Base-by-base conservation (phyloP, 2,329 filamentous ascomycete species). In the Aspergillus glaucus region DNA sequence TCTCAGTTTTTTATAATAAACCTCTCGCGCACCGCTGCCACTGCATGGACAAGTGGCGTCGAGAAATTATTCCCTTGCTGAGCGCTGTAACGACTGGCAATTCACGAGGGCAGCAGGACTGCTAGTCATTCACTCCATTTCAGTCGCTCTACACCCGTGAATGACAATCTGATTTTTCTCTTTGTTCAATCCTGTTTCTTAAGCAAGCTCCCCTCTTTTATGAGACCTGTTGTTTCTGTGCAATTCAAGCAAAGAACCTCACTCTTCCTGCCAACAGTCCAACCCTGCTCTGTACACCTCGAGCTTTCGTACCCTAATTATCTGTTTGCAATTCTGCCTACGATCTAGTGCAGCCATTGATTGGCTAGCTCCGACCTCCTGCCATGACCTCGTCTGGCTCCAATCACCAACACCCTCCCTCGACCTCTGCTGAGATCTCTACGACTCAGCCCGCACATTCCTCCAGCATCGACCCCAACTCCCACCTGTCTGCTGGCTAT, bases 391-490 rank as follows among this genome's bases (percentile, higher is more conserved):
- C 63, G 37, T 56, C 61, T 6, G 47, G 57, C 8, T 53, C 63
- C 14, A 63, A 58, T 28, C 60, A 61, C 43, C 62, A 69, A 51
- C 60, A 65, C 30, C 55, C 59, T 26, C 50, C 60, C 14, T 45
- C 58, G 7, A 57, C 58, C 19, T 62, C 65, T 10, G 52, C 59
- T 6, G 50, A 55, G 40, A 63, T 68, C 10, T 59, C 65, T 32
- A 44, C 63, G 2, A 30, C 55, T 10, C 56, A 60, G 45, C 45
- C 52, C 10, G 45, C 65, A 1, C 55, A 62, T 44, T 46, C 59
- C 22, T 55, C 61, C 8, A 61, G 62, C 15, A 50, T 66, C 10
- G 67, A 70, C 28, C 55, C 65, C 10, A 68, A 58, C 46, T 40
- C 55, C 39, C 62, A 62, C 30, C 46, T 63, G 12, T 49, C 50